phyloP scores from a whole-genome alignment of 805 yeast genomes.

The Candida namnaoensis region DNA sequence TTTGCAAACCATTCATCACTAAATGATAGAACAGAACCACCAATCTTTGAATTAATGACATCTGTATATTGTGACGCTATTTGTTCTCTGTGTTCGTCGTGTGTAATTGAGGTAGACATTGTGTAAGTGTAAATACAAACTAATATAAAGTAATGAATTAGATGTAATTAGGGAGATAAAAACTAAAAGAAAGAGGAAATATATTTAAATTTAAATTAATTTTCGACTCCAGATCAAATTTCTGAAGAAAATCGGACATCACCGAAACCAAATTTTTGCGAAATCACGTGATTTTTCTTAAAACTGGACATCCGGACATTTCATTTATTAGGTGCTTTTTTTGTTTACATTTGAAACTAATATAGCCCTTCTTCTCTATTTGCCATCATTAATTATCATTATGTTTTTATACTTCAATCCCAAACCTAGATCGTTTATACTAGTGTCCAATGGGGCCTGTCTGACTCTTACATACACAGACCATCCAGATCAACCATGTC shows the following conservation, averaged over 20 bases:
- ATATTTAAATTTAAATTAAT: no score
- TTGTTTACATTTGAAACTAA: no score
- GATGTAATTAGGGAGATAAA: no score
- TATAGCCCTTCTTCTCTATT: no score
- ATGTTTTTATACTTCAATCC: constrained; percentile 61
- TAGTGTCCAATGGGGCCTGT: constrained; percentile 50
- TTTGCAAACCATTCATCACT: constrained; percentile 96
- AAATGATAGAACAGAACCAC: constrained; percentile 60
- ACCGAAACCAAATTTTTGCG: no score
- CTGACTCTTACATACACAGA: constrained; percentile 43
- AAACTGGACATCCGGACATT: no score
- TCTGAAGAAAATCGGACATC: no score
- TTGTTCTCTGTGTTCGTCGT: constrained; percentile 14
- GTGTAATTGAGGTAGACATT: neutral
- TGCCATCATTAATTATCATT: no score
- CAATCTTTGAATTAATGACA: constrained; percentile 77
- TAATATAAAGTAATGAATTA: neutral
- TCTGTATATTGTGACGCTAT: constrained; percentile 32
- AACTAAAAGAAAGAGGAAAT: no score
- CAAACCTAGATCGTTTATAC: constrained; percentile 60
- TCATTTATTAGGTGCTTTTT: no score
- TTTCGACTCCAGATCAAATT: no score
- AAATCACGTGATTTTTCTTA: no score
- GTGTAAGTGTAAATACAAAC: neutral
- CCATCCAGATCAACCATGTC: constrained; percentile 12